Evolutionary conservation across 2,329 filamentous ascomycete species (phyloP), one percentile per base, ranked within the genome.

Genomic region (Lecanicillium sp.): DNA sequence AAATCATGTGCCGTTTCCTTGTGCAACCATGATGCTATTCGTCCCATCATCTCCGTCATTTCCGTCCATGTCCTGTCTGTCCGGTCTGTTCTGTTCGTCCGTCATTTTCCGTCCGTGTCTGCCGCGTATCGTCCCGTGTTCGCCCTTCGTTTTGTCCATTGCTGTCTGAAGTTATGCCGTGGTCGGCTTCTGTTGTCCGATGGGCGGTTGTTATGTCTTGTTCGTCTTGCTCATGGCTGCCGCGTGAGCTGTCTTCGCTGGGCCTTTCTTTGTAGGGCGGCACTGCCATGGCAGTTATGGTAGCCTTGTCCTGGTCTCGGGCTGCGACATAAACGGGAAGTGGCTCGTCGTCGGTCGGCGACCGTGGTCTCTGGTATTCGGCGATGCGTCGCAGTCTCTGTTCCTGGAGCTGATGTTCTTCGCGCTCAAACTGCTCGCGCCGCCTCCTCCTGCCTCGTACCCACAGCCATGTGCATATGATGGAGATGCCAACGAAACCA

Each of bases 221-320:
- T 3, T 11, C 8, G 9, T 41, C 37, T 19, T 41, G 44, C 11
- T 30, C 27, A 6, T 17, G 37, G n/a, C 37, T 35, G 23, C 35
- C 20, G 21, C 37, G 44, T 15, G 37, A 48, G 29, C 37, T 48
- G 10, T 49, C 47, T 17, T 42, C 36, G 33, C 47, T 49, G 7
- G 47, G 39, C 1, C 47, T 37, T 24, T 49, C 47, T 24, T 49
- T 49, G 33, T 49, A 49, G 8, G 33, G 47, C 3, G 47, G 47
- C 33, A 49, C 44, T 6, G 44, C 37, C 11, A 33, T 14, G 5
- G n/a, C 17, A 9, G 37, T 30, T 19, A 19, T 10, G 4, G 35
- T 48, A 7, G 44, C 44, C 29, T 27, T 41, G 21, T 48, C 44
- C 15, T 48, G 44, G 5, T 48, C 36, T 12, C 37, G 21, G 2